Evolutionary conservation across 768 basidiomycete genomes (phyloP), one percentile per base, ranked within the genome.

Genomic region (Boletus rubescentipes): DNA sequence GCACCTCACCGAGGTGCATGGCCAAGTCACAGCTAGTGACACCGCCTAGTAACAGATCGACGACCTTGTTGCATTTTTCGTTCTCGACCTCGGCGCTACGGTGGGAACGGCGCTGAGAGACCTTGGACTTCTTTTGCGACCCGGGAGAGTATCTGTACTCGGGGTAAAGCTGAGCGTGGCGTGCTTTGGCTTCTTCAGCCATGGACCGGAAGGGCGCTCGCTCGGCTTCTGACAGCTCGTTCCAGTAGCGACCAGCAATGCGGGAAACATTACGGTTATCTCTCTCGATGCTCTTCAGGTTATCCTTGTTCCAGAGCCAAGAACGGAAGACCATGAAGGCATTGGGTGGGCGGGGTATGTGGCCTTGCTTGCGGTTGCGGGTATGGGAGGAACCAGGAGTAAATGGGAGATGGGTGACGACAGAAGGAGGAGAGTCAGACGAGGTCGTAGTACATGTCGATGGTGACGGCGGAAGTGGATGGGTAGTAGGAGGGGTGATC

Each of bases 321-420:
- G 85, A 89, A 37, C 91, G 84, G 67, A 82, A 93, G 55, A 92
- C 74, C 71, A 93, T 91, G 77, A 93, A 95, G 10, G 91, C 86
- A 64, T 94, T 95, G 51, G 87, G 79, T 2, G 92, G 92, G 14
- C 91, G 84, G 31, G 84, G 84, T 35, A 92, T 80, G 65, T 84
- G 84, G 34, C 75, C 76, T 10, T 64, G 70, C 63, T 67, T 70
- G 63, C 69, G 71, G 58, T 71, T 75, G 51, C 75, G 73, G 0
- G 67, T 68, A 50, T 78, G 78, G 9, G 78, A 73, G n/a, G 73
- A 67, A 30, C 72, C 71, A 20, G 66, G 66, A 2, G 59, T 29
- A 46, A 66, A 64, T 3, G 64, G 58, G 42, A 67, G 60, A 46
- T 72, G 67, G 9, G 68, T 68, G 48, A 59, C 10, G 30, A 65